These are phyloP conservation scores for Pichia heedii DNA, from an alignment of 805 yeast species.

Conservation along the genomic window DNA sequence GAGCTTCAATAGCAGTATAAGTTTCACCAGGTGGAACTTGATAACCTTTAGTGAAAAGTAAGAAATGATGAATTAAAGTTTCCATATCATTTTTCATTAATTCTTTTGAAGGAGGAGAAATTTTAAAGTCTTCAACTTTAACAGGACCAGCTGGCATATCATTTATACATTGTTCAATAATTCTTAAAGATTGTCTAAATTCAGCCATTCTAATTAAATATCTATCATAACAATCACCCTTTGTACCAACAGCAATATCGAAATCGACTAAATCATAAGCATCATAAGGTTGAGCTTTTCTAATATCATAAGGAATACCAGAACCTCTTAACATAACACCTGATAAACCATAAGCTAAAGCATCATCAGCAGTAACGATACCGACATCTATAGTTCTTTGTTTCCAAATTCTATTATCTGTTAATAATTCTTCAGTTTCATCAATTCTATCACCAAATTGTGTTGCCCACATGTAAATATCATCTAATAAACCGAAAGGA, in stretches of 20 bases:
- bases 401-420: constrained; percentile 90
- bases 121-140: constrained; percentile 83
- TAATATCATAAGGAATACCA: constrained; percentile 78
- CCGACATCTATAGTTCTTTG: constrained; percentile 79
- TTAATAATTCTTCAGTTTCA: constrained; percentile 80
- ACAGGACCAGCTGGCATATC: constrained; percentile 90
- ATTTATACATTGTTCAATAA: constrained; percentile 82
- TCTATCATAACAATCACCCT: constrained; percentile 89
- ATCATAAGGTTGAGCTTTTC: constrained; percentile 84
- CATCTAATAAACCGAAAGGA: constrained; percentile 80
- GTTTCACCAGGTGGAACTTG: constrained; percentile 88
- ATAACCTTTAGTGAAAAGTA: constrained; percentile 80
- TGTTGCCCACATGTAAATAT: constrained; percentile 93
- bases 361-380: constrained; percentile 76
- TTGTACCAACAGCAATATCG: constrained; percentile 77
- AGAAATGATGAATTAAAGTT: constrained; percentile 81
- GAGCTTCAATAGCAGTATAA: constrained; percentile 86
- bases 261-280: constrained; percentile 82
- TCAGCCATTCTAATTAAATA: constrained; percentile 84
- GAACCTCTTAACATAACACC: constrained; percentile 92
- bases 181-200: constrained; percentile 83
- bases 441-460: constrained; percentile 90
- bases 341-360: constrained; percentile 66
- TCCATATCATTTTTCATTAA: constrained; percentile 91
- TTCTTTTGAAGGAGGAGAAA: constrained; percentile 72